A percentile compares a stretch with the other conserved stretches of the same genome.
Evolutionary conservation across 2,329 filamentous ascomycete species (phyloP).

Genomic region (Colletotrichum sp.): DNA sequence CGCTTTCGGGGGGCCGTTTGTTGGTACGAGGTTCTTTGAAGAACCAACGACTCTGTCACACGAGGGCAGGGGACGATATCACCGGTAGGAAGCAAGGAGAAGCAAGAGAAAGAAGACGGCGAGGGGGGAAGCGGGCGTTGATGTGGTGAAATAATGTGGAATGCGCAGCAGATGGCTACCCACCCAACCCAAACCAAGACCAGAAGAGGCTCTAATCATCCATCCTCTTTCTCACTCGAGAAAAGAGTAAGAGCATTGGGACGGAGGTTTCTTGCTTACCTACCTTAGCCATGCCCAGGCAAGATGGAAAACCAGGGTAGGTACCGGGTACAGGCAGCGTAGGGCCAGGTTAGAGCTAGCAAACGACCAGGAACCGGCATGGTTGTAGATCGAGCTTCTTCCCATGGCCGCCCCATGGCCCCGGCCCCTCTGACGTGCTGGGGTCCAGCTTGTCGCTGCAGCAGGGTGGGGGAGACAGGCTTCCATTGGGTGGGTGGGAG

Average conservation of each 20-base stretch:
- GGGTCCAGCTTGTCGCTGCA: conserved; percentile 3
- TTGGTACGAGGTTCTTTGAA: neutral
- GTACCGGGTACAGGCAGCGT: neutral
- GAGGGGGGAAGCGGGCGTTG: neutral
- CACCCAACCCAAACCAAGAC: neutral
- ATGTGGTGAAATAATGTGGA: conserved; percentile 1
- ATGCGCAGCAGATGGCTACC: neutral
- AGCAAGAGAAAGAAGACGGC: neutral
- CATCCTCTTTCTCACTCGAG: conserved; percentile 3
- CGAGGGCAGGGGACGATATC: neutral
- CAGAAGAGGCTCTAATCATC: neutral
- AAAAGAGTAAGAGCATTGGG: neutral
- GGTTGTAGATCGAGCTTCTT: neutral
- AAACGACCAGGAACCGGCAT: neutral
- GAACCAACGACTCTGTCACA: neutral
- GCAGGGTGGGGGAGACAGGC: neutral
- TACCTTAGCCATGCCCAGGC: neutral
- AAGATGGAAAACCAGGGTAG: neutral
- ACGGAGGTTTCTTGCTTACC: conserved; percentile 1
- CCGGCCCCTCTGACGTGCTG: conserved; percentile 12
- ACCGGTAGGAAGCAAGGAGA: neutral
- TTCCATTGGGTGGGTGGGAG: neutral
- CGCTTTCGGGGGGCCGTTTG: conserved; percentile 1
- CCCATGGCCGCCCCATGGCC: neutral
- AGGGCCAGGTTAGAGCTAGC: neutral